These are phyloP conservation scores for Cordyceps pruinosa DNA, from an alignment of 2,329 filamentous ascomycete species.

Conservation along the genomic window DNA sequence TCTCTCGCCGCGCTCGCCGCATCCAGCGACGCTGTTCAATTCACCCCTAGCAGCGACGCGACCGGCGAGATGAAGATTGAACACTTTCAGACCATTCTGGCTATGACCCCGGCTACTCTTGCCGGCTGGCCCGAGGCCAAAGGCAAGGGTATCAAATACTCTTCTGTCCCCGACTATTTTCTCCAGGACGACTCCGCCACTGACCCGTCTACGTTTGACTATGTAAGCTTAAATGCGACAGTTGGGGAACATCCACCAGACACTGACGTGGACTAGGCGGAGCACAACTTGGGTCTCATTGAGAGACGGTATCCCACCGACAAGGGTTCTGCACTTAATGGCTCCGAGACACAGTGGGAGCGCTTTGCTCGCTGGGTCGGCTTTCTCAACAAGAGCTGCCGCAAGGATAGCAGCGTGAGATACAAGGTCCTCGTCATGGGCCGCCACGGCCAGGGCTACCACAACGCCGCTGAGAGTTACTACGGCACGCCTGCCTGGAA, in stretches of 20 bases:
- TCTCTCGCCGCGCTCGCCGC: background rate
- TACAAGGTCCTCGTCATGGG: conserved; percentile 65
- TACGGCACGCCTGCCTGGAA: conserved; percentile 67
- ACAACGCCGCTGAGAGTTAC: conserved; percentile 56
- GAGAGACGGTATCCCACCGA: conserved; percentile 56
- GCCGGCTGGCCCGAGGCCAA: conserved; percentile 27
- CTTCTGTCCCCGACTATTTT: conserved; percentile 55
- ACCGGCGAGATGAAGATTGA: conserved; percentile 26
- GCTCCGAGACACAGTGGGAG: conserved; percentile 53
- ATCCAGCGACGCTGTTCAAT: background rate
- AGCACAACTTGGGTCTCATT: conserved; percentile 59
- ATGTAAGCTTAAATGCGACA: conserved; percentile 38
- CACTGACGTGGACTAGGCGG: conserved; percentile 34
- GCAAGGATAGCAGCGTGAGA: conserved; percentile 35
- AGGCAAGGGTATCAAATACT: conserved; percentile 47
- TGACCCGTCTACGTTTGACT: conserved; percentile 52
- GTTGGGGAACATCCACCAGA: background rate
- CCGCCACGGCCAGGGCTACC: conserved; percentile 62
- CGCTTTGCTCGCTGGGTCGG: conserved; percentile 54
- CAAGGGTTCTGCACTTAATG: conserved; percentile 28
- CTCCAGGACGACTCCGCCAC: conserved; percentile 55
- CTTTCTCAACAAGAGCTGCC: conserved; percentile 40
- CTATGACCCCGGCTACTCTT: conserved; percentile 22
- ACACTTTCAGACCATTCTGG: conserved; percentile 23
- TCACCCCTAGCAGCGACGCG: background rate